A percentile compares a stretch with the other conserved stretches of the same genome.
phyloP scores from a whole-genome alignment of 2,329 filamentous ascomycete species.

The Epichloe sp. region DNA sequence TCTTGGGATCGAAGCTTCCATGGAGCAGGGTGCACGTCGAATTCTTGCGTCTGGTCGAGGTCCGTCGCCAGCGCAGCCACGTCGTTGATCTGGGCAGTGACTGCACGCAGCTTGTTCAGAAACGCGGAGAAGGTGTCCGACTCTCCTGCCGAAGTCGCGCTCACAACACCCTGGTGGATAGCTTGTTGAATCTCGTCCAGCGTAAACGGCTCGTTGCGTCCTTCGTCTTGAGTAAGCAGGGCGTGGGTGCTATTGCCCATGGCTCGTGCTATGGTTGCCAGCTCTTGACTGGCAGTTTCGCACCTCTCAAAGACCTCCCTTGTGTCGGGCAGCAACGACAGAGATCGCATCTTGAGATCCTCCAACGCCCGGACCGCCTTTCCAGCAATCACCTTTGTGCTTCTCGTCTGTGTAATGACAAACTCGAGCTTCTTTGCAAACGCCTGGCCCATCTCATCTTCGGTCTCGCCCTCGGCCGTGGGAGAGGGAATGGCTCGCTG shows the following conservation, averaged over 20 bases:
- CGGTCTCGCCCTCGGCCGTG: conserved; percentile 20
- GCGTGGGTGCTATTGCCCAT: conserved; percentile 54
- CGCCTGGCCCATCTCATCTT: conserved; percentile 53
- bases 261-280: conserved; percentile 52
- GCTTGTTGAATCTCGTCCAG: conserved; percentile 51
- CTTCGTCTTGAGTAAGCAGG: conserved; percentile 56
- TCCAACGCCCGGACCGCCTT: conserved; percentile 67
- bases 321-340: conserved; percentile 59
- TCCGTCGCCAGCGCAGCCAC: conserved; percentile 58
- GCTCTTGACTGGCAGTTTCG: conserved; percentile 48
- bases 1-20: conserved; percentile 77
- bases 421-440: conserved; percentile 59
- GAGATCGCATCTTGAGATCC: conserved; percentile 61
- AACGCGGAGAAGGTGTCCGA: conserved; percentile 60
- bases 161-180: conserved; percentile 40
- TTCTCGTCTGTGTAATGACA: conserved; percentile 63
- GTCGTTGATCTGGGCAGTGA: conserved; percentile 53
- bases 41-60: conserved; percentile 61
- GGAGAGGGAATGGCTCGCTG: conserved; percentile 44
- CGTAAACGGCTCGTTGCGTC: conserved; percentile 52
- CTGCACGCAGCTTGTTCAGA: conserved; percentile 49
- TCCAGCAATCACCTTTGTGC: conserved; percentile 68
- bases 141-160: conserved; percentile 42
- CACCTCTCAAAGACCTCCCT: conserved; percentile 56
- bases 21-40: conserved; percentile 62